A percentile compares a stretch with the other conserved stretches of the same genome.
Evolutionary conservation across 2,329 filamentous ascomycete species (phyloP).

Genomic region (Dissoconium aciculare): DNA sequence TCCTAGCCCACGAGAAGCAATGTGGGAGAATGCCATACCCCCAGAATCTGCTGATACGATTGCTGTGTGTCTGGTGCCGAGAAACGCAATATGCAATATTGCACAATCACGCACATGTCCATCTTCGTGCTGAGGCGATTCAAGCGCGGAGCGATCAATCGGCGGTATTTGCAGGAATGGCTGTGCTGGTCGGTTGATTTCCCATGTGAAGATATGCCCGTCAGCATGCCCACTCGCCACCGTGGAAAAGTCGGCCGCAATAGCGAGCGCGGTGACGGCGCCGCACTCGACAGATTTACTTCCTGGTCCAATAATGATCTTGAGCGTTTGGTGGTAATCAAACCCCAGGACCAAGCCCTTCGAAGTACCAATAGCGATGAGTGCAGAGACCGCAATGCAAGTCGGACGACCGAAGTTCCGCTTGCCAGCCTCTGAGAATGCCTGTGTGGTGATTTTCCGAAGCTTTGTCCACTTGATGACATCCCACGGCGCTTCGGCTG

Average conservation of each 20-base stretch:
- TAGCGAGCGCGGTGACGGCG: slow-evolving; percentile 67
- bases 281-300: slow-evolving; percentile 92
- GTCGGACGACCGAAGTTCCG: slow-evolving; percentile 87
- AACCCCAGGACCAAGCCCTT: slow-evolving; percentile 93
- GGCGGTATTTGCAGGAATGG: slow-evolving; percentile 82
- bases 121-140: slow-evolving; percentile 54
- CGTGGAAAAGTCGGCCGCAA: slow-evolving; percentile 87
- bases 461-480: slow-evolving; percentile 92
- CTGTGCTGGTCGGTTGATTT: slow-evolving; percentile 62
- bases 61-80: slow-evolving; percentile 85
- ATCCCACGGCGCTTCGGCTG: slow-evolving; percentile 76
- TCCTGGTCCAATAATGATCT: slow-evolving; percentile 82
- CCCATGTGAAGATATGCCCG: slow-evolving; percentile 94
- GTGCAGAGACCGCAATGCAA: slow-evolving; percentile 73
- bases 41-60: slow-evolving; percentile 86
- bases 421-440: slow-evolving; percentile 82
- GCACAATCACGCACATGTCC: slow-evolving; percentile 67
- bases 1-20: slow-evolving; percentile 81
- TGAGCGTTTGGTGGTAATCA: slow-evolving; percentile 91
- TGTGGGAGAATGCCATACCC: slow-evolving; percentile 96
- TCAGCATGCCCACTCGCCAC: slow-evolving; percentile 79
- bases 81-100: slow-evolving; percentile 82
- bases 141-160: slow-evolving; percentile 45
- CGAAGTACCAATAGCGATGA: slow-evolving; percentile 79
- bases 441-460: slow-evolving; percentile 73